Base-by-base conservation (phyloP, 148 eudicot genomes). In the Silene latifolia region DNA sequence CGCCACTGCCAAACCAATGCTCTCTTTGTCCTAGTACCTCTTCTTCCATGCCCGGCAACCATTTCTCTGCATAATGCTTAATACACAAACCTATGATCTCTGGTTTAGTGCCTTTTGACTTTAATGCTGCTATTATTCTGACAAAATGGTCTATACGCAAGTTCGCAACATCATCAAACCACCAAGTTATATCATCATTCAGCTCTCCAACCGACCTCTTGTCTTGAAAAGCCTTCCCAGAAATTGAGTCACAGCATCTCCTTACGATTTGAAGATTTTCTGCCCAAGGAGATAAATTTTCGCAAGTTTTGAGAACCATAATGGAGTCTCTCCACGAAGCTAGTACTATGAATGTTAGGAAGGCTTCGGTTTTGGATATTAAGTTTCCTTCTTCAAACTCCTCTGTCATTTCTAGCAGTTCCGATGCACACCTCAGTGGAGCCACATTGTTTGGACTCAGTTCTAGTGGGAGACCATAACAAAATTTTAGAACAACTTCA, bases 351-450 rank as follows among this genome's bases (percentile, higher is more conserved):
- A 83, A 89, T 60, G 89, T 86, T 56, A 91, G 82, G 80, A 89
- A 88, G 60, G 92, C 85, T 80, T 91, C 94, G 12, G 90, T 72
- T 72, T 87, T 89, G 17, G 89, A 82, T 76, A 89, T 85, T 18
- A 91, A 85, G 70, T 88, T 86, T 47, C 89, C 92, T 15, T 89
- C 94, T 76, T 91, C 97, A 4, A 89, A 81, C 54, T 77, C 92
- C 84, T 88, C 92, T 23, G 87, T 88, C 97, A 88, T 91, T 72
- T 89, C 92, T 39, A 91, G 86, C 71, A 70, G 83, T 72, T 91
- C 97, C 21, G 92, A 79, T 65, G 88, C 92, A 53, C 97, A 89
- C 78, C 94, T 80, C 39, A 91, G 78, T 59, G 79, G 81, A 58
- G 93, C 88, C 47, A 86, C 84, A 61, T 86, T 89, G 67, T 77